Conservation (phyloP, 2,329 filamentous ascomycete species). For the Aspergillus aculeatus region DNA sequence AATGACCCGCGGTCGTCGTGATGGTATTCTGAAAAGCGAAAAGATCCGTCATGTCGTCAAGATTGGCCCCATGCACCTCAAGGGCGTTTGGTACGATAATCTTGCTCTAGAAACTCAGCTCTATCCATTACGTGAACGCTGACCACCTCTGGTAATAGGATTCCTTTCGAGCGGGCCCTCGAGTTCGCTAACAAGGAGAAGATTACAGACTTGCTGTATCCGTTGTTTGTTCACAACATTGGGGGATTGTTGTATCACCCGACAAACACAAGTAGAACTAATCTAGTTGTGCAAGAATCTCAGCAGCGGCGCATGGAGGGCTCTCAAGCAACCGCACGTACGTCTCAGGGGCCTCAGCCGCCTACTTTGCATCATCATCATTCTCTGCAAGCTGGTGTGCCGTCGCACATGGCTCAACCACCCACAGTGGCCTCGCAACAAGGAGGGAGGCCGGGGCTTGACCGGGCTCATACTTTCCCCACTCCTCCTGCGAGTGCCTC, state of each 20-base stretch:
- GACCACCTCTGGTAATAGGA: conserved; percentile 58
- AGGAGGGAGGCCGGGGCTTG: conserved; percentile 68
- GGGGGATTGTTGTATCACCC: conserved; percentile 91
- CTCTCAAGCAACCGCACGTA: conserved; percentile 42
- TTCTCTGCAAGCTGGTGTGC: conserved; percentile 62
- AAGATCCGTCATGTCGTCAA: conserved; percentile 97
- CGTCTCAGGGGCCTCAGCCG: conserved; percentile 68
- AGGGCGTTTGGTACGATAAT: conserved; percentile 82
- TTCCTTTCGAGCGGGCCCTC: conserved; percentile 93
- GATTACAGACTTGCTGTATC: conserved; percentile 92
- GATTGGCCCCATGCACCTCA: conserved; percentile 98
- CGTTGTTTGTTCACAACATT: conserved; percentile 96
- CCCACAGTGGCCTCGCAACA: conserved; percentile 62
- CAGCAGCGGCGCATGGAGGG: conserved; percentile 72
- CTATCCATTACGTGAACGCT: conserved; percentile 12
- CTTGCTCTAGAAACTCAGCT: not conserved
- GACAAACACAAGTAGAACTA: conserved; percentile 73
- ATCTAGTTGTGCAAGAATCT: conserved; percentile 80
- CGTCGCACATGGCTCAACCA: conserved; percentile 64
- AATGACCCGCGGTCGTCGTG: conserved; percentile 92
- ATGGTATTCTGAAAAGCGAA: conserved; percentile 96
- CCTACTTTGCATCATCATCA: conserved; percentile 61
- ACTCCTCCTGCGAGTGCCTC: conserved; percentile 93
- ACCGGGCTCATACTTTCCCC: conserved; percentile 88
- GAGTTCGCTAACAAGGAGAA: conserved; percentile 99